Evolutionary conservation across 78 protist genomes (phyloP).

Genomic region (Dictyostelium capitatum): DNA sequence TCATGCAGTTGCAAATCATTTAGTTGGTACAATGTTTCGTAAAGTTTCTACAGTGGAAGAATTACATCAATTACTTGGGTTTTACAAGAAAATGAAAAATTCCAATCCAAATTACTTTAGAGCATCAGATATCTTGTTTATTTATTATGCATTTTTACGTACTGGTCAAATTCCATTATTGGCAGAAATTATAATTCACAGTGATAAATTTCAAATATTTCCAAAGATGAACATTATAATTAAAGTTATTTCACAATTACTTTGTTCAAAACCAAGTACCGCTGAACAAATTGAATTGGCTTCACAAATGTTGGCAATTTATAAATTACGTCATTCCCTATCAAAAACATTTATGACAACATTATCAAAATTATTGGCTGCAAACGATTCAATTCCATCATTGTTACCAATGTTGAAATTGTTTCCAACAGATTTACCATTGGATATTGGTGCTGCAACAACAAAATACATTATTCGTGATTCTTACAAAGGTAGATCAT

Average conservation of each 20-base stretch:
- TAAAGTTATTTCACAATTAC: slow-evolving; percentile 24
- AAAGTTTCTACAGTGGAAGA: slow-evolving; percentile 32
- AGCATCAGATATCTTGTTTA: neutral
- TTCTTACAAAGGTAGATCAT: neutral
- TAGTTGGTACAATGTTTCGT: slow-evolving; percentile 36
- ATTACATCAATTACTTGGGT: slow-evolving; percentile 1
- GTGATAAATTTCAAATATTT: slow-evolving; percentile 64
- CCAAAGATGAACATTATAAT: slow-evolving; percentile 2
- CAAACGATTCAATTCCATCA: neutral
- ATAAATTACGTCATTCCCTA: neutral
- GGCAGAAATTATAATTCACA: slow-evolving; percentile 40
- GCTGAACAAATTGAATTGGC: slow-evolving; percentile 6
- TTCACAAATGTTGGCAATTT: neutral
- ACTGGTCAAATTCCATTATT: neutral
- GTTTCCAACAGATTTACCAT: neutral
- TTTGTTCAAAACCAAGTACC: neutral
- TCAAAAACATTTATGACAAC: neutral
- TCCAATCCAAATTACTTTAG: slow-evolving; percentile 8
- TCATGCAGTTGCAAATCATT: neutral
- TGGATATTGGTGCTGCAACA: neutral
- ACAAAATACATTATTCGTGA: neutral
- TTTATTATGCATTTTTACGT: slow-evolving; percentile 43
- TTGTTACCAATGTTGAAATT: neutral
- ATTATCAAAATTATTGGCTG: neutral
- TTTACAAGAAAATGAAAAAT: slow-evolving; percentile 41